Evolutionary conservation across 2,329 filamentous ascomycete genomes (phyloP).

Genomic region (Rasamsonia emersonii): DNA sequence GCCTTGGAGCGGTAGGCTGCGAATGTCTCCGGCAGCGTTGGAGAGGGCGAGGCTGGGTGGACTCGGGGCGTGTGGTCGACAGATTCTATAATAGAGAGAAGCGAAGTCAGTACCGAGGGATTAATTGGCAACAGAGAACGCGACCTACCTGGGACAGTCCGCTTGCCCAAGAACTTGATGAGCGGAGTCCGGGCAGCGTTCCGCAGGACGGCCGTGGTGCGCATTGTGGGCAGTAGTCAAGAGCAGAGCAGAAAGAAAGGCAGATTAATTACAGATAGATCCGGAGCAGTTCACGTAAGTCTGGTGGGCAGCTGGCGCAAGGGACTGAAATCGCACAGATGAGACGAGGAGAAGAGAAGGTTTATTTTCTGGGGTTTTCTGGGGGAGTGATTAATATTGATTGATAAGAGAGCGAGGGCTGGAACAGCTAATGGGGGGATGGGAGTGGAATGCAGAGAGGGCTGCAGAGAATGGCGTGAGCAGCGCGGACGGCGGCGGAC

Average conservation of each 20-base stretch:
- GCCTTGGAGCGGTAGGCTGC: conserved; percentile 55
- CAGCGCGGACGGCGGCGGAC: too few species aligned
- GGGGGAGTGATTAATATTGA: too few species aligned
- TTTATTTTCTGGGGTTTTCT: too few species aligned
- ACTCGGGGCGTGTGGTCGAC: conserved; percentile 48
- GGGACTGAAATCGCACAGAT: too few species aligned
- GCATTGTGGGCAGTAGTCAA: conserved; percentile 36
- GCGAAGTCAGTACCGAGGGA: too few species aligned
- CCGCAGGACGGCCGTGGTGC: conserved; percentile 32
- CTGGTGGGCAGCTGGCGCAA: not conserved
- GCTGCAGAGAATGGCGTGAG: too few species aligned
- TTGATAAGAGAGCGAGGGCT: too few species aligned
- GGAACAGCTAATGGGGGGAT: too few species aligned
- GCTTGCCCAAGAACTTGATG: conserved; percentile 44
- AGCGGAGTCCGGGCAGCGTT: conserved; percentile 37
- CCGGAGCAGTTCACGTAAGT: too few species aligned
- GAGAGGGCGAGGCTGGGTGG: conserved; percentile 50
- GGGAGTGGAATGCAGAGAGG: too few species aligned
- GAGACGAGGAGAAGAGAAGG: too few species aligned
- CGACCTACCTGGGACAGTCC: conserved; percentile 35
- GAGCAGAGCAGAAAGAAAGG: conserved; percentile 5
- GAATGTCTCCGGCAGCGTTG: conserved; percentile 52
- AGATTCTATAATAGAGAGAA: conserved; percentile 23
- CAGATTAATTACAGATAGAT: conserved; percentile 6
- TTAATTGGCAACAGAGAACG: conserved; percentile 2